Percentiles rank a stretch among this genome's conserved stretches.
These are phyloP conservation scores for Zygoascus sp. DNA, from an alignment of 1,139 yeast species.

Conservation along the genomic window DNA sequence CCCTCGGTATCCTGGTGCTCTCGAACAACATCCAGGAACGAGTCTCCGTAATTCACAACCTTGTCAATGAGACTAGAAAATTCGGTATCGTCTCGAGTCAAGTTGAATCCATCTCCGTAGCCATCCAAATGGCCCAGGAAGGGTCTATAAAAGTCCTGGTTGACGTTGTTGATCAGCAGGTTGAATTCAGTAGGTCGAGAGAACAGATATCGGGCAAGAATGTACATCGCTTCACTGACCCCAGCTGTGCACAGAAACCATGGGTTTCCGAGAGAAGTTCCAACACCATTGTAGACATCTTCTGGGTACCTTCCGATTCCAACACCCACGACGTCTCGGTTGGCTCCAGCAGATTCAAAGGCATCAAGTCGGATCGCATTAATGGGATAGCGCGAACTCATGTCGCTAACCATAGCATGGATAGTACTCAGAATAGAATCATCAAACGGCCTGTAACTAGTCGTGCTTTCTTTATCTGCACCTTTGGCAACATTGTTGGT, in stretches of 20 bases:
- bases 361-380: constrained; percentile 48
- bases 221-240: constrained; percentile 57
- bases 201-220: constrained; percentile 36
- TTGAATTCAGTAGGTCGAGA: constrained; percentile 32
- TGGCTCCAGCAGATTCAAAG: constrained; percentile 23
- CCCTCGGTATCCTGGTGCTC: constrained; percentile 73
- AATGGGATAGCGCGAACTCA: constrained; percentile 71
- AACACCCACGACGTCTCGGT: constrained; percentile 43
- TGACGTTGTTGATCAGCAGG: constrained; percentile 31
- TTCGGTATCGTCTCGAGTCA: constrained; percentile 11
- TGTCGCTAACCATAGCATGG: constrained; percentile 45
- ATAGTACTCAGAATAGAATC: constrained; percentile 30
- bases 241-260: constrained; percentile 90
- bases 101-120: constrained; percentile 1
- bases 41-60: constrained; percentile 53
- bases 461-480: constrained; percentile 16
- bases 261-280: constrained; percentile 78
- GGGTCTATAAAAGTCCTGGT: constrained; percentile 26
- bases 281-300: constrained; percentile 81
- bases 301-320: constrained; percentile 93
- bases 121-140: constrained; percentile 22
- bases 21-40: constrained; percentile 66
- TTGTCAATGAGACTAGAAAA: constrained; percentile 21
- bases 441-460: constrained; percentile 30
- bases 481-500: constrained; percentile 51